Base-by-base conservation (phyloP, 306 rosid species). In the Crataegus laevigata region DNA sequence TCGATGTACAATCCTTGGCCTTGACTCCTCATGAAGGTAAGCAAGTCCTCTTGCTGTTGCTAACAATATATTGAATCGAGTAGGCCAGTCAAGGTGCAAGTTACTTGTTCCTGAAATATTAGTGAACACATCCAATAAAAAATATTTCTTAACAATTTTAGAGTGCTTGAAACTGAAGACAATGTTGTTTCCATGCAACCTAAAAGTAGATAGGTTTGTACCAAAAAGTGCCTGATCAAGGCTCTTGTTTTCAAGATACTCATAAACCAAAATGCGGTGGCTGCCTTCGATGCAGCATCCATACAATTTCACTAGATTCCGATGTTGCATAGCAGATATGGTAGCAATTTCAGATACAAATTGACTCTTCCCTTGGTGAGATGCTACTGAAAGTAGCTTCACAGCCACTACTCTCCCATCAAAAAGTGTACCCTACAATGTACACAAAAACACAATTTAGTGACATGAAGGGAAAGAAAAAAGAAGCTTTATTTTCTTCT, bases 1-100 rank as follows among this genome's bases (percentile, higher is more conserved):
- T n/a, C n/a, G n/a, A n/a, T n/a, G n/a, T n/a, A n/a, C n/a, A n/a
- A n/a, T n/a, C n/a, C n/a, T n/a, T n/a, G n/a, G n/a, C n/a, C n/a
- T 75, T 2, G 80, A 62, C 71, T 83, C 86, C 50, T 83, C 81
- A 10, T 83, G 86, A 52, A 83, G 86, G 34, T 74, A 83, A 38
- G 80, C 52, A 8, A 83, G 83, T 18, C 86, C 83, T 38, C 59
- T 75, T 5, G 86, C 86, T 8, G 77, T 69, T 22, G 70, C 81
- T 65, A 83, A 9, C 73, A 82, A 72, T 50, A 83, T 76, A 52
- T 63, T 54, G 80, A 66, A 76, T 14, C 87, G 80, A 32, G 76
- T 77, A 26, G 28, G 67, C 87, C 84, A 83, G 24, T 79, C 78
- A 52, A 83, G 57, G 25, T 28, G 34, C 77, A 74, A 30, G 55